A percentile compares a stretch with the other conserved stretches of the same genome.
phyloP scores from a whole-genome alignment of 805 yeast species.

The Millerozyma acaciae region DNA sequence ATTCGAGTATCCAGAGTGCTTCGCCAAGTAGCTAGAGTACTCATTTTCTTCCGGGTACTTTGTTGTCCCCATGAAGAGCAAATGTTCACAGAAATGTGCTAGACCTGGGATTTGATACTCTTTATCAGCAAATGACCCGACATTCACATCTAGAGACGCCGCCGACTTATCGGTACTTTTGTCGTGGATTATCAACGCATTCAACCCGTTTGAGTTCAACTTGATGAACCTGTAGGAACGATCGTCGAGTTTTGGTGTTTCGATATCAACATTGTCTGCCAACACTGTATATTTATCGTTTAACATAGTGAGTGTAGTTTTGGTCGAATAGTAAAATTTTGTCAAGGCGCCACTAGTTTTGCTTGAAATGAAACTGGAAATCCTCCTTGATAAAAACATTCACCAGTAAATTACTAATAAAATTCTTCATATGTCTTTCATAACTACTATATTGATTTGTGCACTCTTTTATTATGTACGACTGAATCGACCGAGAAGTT shows the following conservation, averaged over 20 bases:
- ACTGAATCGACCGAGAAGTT: no score
- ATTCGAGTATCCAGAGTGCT: conserved; percentile 85
- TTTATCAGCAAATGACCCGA: conserved; percentile 72
- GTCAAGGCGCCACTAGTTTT: neutral
- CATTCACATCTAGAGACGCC: conserved; percentile 74
- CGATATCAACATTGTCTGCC: conserved; percentile 29
- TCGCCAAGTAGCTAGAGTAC: conserved; percentile 67
- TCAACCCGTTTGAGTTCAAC: conserved; percentile 50
- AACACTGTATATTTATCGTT: conserved; percentile 13
- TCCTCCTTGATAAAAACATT: conserved; percentile 4
- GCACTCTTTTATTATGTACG: no score
- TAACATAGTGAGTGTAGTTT: conserved; percentile 2
- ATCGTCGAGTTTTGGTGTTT: conserved; percentile 62
- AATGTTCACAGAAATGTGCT: conserved; percentile 68
- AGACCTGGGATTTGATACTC: conserved; percentile 58
- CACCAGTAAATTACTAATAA: no score
- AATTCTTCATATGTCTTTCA: no score
- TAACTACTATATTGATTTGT: no score
- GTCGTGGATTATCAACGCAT: conserved; percentile 63
- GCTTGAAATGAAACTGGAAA: neutral
- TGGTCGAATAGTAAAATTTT: neutral
- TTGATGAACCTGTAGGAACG: conserved; percentile 66
- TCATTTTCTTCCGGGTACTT: conserved; percentile 76
- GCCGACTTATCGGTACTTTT: conserved; percentile 71
- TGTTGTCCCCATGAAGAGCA: conserved; percentile 74